phyloP scores from a whole-genome alignment of 768 basidiomycete genomes.

The Naganishia randhawae region DNA sequence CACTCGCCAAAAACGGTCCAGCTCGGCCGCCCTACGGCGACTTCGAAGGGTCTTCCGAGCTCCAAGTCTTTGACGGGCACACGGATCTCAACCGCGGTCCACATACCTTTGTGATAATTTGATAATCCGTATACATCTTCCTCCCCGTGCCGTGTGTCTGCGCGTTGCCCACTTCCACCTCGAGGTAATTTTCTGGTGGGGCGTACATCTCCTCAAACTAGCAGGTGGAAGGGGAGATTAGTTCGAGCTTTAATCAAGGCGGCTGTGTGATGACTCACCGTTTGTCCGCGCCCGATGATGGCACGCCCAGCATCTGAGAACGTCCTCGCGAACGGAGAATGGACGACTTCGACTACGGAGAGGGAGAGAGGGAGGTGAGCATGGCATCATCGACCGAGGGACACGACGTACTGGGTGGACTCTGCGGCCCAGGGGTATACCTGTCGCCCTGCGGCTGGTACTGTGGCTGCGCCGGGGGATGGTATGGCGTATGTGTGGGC shows the following conservation, averaged over 20 bases:
- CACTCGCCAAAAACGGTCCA: too few species aligned
- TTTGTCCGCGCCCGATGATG: constrained; percentile 45
- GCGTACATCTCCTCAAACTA: constrained; percentile 93
- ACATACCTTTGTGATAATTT: constrained; percentile 89
- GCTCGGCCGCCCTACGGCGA: too few species aligned
- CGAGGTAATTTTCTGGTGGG: constrained; percentile 91
- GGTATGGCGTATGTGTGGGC: not conserved
- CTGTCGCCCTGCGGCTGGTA: constrained; percentile 22
- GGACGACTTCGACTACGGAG: constrained; percentile 43
- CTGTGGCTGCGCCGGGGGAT: not conserved
- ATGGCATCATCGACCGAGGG: too few species aligned
- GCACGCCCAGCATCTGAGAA: constrained; percentile 48
- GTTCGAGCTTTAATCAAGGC: too few species aligned
- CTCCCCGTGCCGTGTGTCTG: constrained; percentile 94
- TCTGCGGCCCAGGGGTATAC: constrained; percentile 35
- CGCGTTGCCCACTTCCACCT: constrained; percentile 95
- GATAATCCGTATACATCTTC: constrained; percentile 99
- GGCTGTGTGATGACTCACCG: constrained; percentile 39
- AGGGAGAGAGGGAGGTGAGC: not conserved
- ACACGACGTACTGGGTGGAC: constrained; percentile 39
- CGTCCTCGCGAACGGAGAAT: constrained; percentile 49
- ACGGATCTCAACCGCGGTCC: too few species aligned
- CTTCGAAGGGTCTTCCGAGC: too few species aligned
- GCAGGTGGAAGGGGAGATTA: too few species aligned
- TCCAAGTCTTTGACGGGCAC: too few species aligned